A percentile compares a stretch with the other conserved stretches of the same genome.
These are phyloP conservation scores for Amphirosellinia nigrospora DNA, from an alignment of 495 filamentous ascomycete genomes.

Conservation along the genomic window DNA sequence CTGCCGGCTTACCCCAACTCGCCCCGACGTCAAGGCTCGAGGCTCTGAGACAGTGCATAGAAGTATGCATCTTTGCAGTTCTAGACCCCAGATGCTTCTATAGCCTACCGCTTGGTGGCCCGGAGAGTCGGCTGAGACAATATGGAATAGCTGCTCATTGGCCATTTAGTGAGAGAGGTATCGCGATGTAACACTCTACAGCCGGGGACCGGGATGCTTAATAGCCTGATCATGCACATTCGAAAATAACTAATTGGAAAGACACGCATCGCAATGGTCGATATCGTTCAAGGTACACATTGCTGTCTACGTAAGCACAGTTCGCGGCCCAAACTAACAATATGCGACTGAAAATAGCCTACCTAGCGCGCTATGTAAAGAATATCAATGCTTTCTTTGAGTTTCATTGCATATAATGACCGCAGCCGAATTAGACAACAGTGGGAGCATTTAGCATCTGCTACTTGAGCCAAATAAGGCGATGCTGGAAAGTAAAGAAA, in stretches of 20 bases:
- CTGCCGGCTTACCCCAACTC: neutral
- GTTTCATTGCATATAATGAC: neutral
- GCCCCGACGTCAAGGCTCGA: constrained; percentile 16
- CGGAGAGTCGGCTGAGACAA: neutral
- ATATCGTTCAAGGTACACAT: neutral
- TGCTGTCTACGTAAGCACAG: neutral
- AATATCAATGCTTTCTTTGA: neutral
- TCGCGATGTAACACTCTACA: neutral
- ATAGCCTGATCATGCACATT: constrained; percentile 9
- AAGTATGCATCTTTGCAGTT: constrained; percentile 13
- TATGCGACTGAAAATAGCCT: neutral
- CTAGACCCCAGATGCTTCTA: constrained; percentile 6
- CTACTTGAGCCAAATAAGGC: neutral
- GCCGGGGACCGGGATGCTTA: constrained; percentile 11
- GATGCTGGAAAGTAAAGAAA: neutral
- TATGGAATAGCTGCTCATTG: constrained; percentile 6
- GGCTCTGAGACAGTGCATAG: constrained; percentile 10
- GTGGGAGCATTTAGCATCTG: neutral
- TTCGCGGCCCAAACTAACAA: constrained; percentile 1
- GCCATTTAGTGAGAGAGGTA: constrained; percentile 9
- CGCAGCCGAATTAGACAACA: neutral
- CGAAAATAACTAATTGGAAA: neutral
- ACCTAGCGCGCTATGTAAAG: neutral
- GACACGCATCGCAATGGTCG: neutral
- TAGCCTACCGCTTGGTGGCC: constrained; percentile 11